These are phyloP conservation scores for Plasmopara halstedii DNA, from an alignment of 352 stramenopile genomes.

Conservation along the genomic window DNA sequence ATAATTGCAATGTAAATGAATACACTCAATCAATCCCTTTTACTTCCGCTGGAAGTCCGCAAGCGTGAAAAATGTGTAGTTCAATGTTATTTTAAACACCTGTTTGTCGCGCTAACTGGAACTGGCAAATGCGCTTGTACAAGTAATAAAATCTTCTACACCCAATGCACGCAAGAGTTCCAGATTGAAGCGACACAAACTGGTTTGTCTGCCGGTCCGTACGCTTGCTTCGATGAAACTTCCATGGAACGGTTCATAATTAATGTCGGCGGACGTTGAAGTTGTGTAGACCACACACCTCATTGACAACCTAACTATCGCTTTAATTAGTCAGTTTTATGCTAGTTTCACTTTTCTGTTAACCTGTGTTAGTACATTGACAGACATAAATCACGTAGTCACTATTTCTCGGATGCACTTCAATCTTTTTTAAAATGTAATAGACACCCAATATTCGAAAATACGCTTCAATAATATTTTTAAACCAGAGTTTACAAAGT, in stretches of 20 bases:
- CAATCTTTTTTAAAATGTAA: no score
- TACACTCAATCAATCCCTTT: background rate
- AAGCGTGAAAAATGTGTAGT: no score
- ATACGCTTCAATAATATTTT: no score
- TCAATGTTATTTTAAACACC: conserved; percentile 9
- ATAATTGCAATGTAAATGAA: conserved; percentile 1
- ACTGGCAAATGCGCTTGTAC: conserved; percentile 10
- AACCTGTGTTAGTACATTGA: no score
- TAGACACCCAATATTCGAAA: no score
- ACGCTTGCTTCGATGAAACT: conserved; percentile 17
- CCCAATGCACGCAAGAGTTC: conserved; percentile 8
- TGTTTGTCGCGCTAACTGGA: conserved; percentile 9
- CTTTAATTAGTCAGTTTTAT: no score
- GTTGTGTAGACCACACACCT: background rate
- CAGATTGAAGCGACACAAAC: conserved; percentile 8
- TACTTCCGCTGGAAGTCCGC: no score
- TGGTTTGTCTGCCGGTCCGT: conserved; percentile 14
- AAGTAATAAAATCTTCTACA: conserved; percentile 1
- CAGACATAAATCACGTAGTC: no score
- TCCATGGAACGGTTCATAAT: conserved; percentile 16
- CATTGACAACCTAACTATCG: background rate
- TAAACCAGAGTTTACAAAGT: no score
- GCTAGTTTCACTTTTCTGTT: no score
- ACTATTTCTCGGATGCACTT: no score
- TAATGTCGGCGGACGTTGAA: background rate